Evolutionary conservation across 169 alveolate species (phyloP), one percentile per base, ranked within the genome.

Genomic region (Perkinsus olseni): DNA sequence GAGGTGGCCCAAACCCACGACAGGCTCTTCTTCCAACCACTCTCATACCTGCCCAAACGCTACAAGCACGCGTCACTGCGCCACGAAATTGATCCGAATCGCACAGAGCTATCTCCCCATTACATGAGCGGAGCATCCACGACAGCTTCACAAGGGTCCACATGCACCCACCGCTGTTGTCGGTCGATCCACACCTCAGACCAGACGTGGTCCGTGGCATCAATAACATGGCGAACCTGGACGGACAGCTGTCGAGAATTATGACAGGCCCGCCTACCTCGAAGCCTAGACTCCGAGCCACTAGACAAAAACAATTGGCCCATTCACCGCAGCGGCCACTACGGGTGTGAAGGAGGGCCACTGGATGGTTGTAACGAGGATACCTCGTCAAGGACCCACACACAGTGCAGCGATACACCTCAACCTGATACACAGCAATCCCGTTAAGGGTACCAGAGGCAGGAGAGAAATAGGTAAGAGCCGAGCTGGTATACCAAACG

Each of bases 301-400:
- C 74, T 10, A 93, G 95, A 21, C 96, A 95, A 92, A 96, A 96
- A 82, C 94, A 92, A 92, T 95, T 95, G 39, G 97, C 96, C 97
- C 97, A 96, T 92, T 96, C 97, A 48, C 97, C 96, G 91, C 97
- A 96, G 74, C 97, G 92, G 0, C 97, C 97, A 1, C 95, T 95
- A 91, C 93, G 93, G 38, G 96, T 96, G 74, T 96, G 96, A 24
- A 95, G 38, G 74, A 96, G 94, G 93, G 93, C 95, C 93, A 93
- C 74, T 0, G 97, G 96, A 93, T 94, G 94, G 91, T 96, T 96
- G 91, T 91, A 95, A 92, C 97, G 82, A 36, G 96, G 95, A 94
- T 95, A 96, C 40, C 96, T 93, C 28, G 93, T 92, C 38, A 91
- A 91, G 21, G 36, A 92, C n/a, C 94, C 91, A 91, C 97, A 96